Conservation (phyloP, 2,329 filamentous ascomycete species). For the Diaporthe ampelina region DNA sequence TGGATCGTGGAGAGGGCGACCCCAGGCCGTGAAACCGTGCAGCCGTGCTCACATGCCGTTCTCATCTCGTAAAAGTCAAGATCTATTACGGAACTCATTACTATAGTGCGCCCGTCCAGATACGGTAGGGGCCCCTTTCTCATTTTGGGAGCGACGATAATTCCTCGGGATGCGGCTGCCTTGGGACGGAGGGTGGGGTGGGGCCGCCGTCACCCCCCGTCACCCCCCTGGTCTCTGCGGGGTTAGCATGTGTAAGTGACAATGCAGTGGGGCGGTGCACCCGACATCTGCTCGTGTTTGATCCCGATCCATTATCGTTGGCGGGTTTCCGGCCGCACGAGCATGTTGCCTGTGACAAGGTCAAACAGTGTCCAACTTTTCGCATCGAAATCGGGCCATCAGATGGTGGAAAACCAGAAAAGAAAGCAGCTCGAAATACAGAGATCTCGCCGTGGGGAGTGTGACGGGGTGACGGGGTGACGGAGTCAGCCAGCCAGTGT, state of each 20-base stretch:
- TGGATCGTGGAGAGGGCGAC: neutral
- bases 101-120: slow-evolving; percentile 9
- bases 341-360: neutral
- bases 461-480: neutral
- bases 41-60: slow-evolving; percentile 25
- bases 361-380: neutral
- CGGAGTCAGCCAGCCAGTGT: slow-evolving; percentile 2
- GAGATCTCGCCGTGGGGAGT: neutral
- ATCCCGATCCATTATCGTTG: slow-evolving; percentile 40
- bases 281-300: slow-evolving; percentile 19
- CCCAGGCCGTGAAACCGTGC: slow-evolving; percentile 7
- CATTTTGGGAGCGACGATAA: slow-evolving; percentile 21
- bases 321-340: neutral
- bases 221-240: slow-evolving; percentile 35
- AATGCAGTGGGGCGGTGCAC: slow-evolving; percentile 21
- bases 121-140: slow-evolving; percentile 16
- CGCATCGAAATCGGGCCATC: neutral
- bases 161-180: slow-evolving; percentile 12
- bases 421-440: slow-evolving; percentile 3
- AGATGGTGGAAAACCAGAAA: slow-evolving; percentile 21
- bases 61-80: slow-evolving; percentile 15
- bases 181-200: slow-evolving; percentile 26
- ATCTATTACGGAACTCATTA: slow-evolving; percentile 33
- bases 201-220: slow-evolving; percentile 27
- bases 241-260: slow-evolving; percentile 34